A percentile compares a stretch with the other conserved stretches of the same genome.
phyloP scores from a whole-genome alignment of 345 rosid genomes.

The Arabis hirsuta region DNA sequence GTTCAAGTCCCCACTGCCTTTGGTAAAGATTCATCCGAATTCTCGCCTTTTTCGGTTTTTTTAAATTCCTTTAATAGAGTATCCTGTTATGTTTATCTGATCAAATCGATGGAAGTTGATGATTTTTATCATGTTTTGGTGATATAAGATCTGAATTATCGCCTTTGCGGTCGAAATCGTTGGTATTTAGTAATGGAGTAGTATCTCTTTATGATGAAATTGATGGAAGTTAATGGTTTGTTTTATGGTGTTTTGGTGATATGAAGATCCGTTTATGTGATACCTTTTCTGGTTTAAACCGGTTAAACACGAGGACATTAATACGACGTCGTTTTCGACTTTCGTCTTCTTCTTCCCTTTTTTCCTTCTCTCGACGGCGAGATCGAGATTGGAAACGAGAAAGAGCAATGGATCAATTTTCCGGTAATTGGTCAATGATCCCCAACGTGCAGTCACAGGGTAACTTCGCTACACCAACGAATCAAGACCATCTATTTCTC shows the following conservation, averaged over 20 bases:
- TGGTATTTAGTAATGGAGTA: no score
- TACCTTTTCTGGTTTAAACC: no score
- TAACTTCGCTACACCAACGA: constrained; percentile 55
- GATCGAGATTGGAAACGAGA: background rate
- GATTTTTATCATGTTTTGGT: no score
- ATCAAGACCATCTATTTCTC: constrained; percentile 63
- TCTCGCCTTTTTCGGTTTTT: background rate
- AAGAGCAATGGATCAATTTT: constrained; percentile 42
- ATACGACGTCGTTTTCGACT: no score
- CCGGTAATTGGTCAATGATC: constrained; percentile 57
- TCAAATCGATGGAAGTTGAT: background rate
- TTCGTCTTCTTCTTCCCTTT: no score
- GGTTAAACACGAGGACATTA: no score
- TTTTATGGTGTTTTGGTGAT: no score
- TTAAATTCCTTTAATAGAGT: background rate
- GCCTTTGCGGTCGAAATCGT: no score
- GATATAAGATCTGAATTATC: background rate
- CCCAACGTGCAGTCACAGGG: constrained; percentile 52
- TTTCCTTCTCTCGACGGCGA: background rate
- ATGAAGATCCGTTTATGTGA: no score
- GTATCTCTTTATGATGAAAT: no score
- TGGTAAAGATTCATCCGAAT: constrained; percentile 36
- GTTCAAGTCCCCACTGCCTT: constrained; percentile 50
- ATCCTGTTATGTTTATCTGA: constrained; percentile 3
- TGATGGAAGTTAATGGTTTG: no score